Percentiles rank a stretch among this genome's conserved stretches.
These are phyloP conservation scores for Lolium rigidum DNA, from an alignment of 176 grass and related monocot genomes.

Conservation along the genomic window DNA sequence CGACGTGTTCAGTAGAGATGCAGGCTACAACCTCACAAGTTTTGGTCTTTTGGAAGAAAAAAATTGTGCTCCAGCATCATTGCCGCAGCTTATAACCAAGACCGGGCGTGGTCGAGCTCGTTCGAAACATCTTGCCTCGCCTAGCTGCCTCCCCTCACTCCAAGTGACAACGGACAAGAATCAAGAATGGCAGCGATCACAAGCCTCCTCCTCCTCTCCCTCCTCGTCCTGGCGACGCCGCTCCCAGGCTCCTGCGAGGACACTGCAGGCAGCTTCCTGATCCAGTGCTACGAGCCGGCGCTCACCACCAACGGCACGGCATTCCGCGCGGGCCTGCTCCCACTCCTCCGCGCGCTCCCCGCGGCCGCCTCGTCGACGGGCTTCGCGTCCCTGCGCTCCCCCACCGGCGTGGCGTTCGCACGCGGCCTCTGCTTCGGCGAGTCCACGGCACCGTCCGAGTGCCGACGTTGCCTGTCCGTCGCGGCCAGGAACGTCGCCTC, in stretches of 20 bases:
- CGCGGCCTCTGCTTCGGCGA: constrained; percentile 5
- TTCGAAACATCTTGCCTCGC: too few species aligned
- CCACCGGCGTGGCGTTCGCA: background rate
- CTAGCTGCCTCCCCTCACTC: background rate
- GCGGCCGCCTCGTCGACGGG: background rate
- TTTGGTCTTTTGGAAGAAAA: too few species aligned
- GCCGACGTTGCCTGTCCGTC: constrained; percentile 5
- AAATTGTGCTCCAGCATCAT: too few species aligned
- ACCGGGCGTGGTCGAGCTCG: too few species aligned
- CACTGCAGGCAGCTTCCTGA: background rate
- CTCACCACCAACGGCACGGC: background rate
- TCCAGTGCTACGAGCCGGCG: background rate
- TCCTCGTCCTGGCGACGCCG: background rate
- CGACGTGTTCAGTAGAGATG: too few species aligned
- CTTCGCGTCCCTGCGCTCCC: background rate
- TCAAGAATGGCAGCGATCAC: background rate
- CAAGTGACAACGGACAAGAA: background rate
- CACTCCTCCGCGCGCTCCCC: background rate
- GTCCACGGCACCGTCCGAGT: background rate
- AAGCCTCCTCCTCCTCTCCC: background rate
- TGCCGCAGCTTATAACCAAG: too few species aligned
- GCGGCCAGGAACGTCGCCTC: background rate
- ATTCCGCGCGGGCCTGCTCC: background rate
- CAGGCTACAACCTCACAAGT: too few species aligned
- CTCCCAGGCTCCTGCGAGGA: background rate